Conservation (phyloP, 2,329 filamentous ascomycete genomes). For the Teratosphaeriaceae sp. region DNA sequence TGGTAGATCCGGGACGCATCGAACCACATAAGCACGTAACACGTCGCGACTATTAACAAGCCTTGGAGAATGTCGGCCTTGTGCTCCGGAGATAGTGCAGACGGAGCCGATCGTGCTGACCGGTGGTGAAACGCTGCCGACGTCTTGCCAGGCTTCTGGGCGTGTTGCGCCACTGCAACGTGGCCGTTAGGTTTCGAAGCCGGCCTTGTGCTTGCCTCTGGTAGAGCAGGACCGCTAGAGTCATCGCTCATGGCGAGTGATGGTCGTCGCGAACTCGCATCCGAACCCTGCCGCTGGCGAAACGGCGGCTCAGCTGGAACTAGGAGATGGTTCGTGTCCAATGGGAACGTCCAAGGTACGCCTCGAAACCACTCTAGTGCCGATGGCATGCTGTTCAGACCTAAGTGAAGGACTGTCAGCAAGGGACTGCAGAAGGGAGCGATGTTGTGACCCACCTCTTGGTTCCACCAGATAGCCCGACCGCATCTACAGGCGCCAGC, state of each 20-base stretch:
- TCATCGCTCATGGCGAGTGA: too few relatives aligned
- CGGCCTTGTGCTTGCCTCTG: too few relatives aligned
- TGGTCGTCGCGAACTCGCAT: too few relatives aligned
- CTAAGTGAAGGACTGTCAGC: conserved; percentile 13
- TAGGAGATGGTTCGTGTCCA: neutral
- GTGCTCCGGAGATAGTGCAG: conserved; percentile 75
- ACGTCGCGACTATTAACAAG: conserved; percentile 78
- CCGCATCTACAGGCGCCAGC: neutral
- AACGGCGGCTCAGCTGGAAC: too few relatives aligned
- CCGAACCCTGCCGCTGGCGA: too few relatives aligned
- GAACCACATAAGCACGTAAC: conserved; percentile 76
- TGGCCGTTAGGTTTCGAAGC: conserved; percentile 9
- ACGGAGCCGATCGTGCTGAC: conserved; percentile 77
- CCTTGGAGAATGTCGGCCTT: conserved; percentile 95
- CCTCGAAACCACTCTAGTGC: conserved; percentile 64
- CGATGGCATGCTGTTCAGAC: neutral
- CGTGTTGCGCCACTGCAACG: conserved; percentile 6
- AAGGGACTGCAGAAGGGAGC: neutral
- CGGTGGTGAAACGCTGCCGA: conserved; percentile 51
- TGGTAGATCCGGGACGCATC: conserved; percentile 98
- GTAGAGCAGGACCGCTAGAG: too few relatives aligned
- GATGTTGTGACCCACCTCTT: conserved; percentile 10
- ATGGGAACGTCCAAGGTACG: conserved; percentile 64
- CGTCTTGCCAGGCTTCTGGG: conserved; percentile 16
- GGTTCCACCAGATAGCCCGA: neutral